Evolutionary conservation across 495 filamentous ascomycete genomes (phyloP), one percentile per base, ranked within the genome.

Genomic region (Penicillium egyptiacum): DNA sequence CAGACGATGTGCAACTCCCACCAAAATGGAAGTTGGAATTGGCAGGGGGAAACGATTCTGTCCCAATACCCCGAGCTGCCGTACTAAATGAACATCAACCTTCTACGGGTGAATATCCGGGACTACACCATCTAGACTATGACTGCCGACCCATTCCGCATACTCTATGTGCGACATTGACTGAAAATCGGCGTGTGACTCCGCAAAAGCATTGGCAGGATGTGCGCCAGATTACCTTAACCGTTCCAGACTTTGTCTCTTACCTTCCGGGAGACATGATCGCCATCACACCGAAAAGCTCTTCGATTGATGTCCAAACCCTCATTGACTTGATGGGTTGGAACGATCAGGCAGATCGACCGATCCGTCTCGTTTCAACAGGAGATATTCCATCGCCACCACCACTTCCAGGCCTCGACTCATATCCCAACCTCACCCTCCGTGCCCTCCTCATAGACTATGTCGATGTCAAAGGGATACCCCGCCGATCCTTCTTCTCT

Each of bases 171-270:
- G 72, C 72, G 25, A 78, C 68, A 1, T 59, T 83, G 7, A 63
- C 66, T 0, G 55, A 75, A 22, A 96, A 96, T 65, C 69, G 71
- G n/a, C 82, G 92, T 28, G 64, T 96, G 1, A 98, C 94, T 0
- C 83, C 92, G 2, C 42, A 60, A 7, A 74, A 69, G 7, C 94
- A 99, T 70, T 97, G 91, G 88, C 94, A 99, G 70, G 95, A 98
- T 76, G 94, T 98, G 30, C 86, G 94, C 3, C 82, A 86, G 49
- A 72, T 97, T n/a, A 70, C 67, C 2, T 75, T 96, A 16, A 75
- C 77, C 0, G 67, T 86, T 3, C 57, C 76, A 0, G 66, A 76
- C 10, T 59, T 68, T 1, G 56, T 81, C 14, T 56, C 67, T 0
- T 84, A 86, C 54, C 61, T 63, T 0, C 91, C 95, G 0, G 92